Conservation (phyloP, 352 stramenopile species). For the Thraustotheca clavata region DNA sequence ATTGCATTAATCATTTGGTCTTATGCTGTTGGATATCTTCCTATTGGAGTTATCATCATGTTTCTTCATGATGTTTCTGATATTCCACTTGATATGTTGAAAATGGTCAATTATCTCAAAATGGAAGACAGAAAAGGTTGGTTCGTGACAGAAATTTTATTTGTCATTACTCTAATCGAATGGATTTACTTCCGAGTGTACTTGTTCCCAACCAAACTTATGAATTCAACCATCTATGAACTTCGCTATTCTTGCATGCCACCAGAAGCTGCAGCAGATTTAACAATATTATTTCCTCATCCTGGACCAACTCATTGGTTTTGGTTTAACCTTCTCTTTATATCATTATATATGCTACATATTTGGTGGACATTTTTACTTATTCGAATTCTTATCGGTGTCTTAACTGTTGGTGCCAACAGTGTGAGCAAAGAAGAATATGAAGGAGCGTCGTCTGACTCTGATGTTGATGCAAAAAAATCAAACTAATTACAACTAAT, state of each 20-base stretch:
- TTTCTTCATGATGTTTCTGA: conserved; percentile 83
- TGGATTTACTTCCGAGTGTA: conserved; percentile 86
- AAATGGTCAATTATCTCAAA: conserved; percentile 88
- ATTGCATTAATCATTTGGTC: conserved; percentile 81
- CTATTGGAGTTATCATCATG: conserved; percentile 75
- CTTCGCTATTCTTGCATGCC: conserved; percentile 67
- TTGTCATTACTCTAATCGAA: conserved; percentile 44
- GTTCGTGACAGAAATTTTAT: conserved; percentile 70
- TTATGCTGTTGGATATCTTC: conserved; percentile 69
- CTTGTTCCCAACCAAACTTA: conserved; percentile 68
- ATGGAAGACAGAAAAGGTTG: conserved; percentile 58
- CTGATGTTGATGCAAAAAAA: conserved; percentile 26
- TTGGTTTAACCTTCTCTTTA: conserved; percentile 71
- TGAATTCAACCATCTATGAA: conserved; percentile 71
- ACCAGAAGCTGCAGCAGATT: conserved; percentile 57
- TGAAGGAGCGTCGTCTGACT: conserved; percentile 74
- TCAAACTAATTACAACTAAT: neutral
- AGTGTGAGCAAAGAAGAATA: conserved; percentile 78
- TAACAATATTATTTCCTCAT: conserved; percentile 51
- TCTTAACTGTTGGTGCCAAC: conserved; percentile 67
- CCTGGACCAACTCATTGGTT: conserved; percentile 72
- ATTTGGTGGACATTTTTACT: conserved; percentile 80
- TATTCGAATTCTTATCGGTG: conserved; percentile 50
- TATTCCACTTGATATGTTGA: conserved; percentile 81
- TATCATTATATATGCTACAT: conserved; percentile 65